Conservation (phyloP, 306 rosid species). For the Luffa aegyptiaca region DNA sequence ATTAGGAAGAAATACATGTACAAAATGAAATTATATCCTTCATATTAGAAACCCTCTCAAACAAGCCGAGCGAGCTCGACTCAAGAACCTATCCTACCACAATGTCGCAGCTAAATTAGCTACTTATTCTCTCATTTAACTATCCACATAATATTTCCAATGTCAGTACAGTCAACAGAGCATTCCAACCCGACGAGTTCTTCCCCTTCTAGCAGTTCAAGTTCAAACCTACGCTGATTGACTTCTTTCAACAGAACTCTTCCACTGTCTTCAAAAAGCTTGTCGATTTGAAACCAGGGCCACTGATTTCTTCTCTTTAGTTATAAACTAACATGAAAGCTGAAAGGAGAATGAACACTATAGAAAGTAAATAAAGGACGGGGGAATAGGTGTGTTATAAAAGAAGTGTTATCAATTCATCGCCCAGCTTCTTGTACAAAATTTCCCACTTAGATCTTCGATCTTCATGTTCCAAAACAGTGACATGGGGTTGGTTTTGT, state of each 20-base stretch:
- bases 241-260: background rate
- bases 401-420: background rate
- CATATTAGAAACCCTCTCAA: constrained; percentile 7
- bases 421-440: constrained; percentile 4
- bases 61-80: background rate
- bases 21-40: constrained; percentile 8
- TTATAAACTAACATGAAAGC: constrained; percentile 1
- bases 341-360: background rate
- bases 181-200: background rate
- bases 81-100: constrained; percentile 4
- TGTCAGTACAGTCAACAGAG: background rate
- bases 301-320: background rate
- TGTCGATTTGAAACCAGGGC: background rate
- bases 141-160: background rate
- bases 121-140: constrained; percentile 12
- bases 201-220: background rate
- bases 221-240: constrained; percentile 2
- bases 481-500: background rate
- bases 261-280: constrained; percentile 2
- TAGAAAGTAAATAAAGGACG: background rate
- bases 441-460: constrained; percentile 4
- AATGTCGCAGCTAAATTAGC: constrained; percentile 6
- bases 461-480: background rate
- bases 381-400: background rate
- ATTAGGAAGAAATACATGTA: background rate